These are phyloP conservation scores for Neurospora sp. DNA, from an alignment of 495 filamentous ascomycete species.

Conservation along the genomic window DNA sequence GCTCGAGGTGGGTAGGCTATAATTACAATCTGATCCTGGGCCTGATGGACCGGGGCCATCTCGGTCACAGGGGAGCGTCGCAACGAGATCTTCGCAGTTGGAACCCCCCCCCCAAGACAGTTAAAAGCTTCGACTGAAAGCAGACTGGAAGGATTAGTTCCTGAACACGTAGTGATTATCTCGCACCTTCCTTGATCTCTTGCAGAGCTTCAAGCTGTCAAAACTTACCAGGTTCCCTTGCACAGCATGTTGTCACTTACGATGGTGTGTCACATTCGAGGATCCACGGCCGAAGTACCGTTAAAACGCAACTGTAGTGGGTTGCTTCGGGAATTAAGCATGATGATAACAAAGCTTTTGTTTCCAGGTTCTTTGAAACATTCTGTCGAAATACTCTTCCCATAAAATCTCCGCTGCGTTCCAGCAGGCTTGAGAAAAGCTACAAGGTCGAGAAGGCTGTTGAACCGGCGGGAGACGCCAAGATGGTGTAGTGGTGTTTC, in stretches of 20 bases:
- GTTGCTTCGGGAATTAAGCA: no score
- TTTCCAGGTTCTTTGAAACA: neutral
- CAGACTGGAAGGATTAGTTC: no score
- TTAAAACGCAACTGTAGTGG: no score
- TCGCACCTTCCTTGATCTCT: no score
- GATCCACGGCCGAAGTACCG: no score
- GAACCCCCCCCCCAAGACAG: neutral
- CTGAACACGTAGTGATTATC: no score
- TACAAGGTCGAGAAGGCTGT: neutral
- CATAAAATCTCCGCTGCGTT: neutral
- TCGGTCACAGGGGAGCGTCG: neutral
- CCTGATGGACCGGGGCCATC: neutral
- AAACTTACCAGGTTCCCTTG: no score
- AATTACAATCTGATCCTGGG: neutral
- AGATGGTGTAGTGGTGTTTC: neutral
- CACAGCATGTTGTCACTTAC: no score
- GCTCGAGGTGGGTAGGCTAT: neutral
- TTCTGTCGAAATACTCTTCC: neutral
- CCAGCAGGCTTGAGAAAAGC: neutral
- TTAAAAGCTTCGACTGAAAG: no score
- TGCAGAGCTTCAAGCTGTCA: no score
- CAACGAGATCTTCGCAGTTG: neutral
- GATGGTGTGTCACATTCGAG: no score
- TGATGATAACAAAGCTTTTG: neutral
- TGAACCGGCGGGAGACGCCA: neutral